A percentile compares a stretch with the other conserved stretches of the same genome.
phyloP scores from a whole-genome alignment of 1,139 yeast species.

The Pichia terricola region DNA sequence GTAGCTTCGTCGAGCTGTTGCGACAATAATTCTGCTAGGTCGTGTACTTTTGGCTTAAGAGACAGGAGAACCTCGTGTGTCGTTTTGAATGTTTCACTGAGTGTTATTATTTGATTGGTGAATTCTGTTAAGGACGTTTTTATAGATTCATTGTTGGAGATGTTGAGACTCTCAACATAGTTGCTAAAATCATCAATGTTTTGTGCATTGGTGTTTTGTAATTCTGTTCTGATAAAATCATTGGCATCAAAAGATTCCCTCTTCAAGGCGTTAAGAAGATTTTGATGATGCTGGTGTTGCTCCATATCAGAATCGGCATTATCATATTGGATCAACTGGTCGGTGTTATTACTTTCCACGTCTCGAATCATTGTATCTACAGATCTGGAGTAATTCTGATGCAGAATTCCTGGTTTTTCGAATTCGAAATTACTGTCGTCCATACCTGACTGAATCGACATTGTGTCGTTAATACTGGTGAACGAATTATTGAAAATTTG shows the following conservation, averaged over 20 bases:
- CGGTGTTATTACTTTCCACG: too few relatives aligned
- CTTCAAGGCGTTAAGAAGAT: slow-evolving; percentile 3
- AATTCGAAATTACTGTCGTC: too few relatives aligned
- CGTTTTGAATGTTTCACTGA: slow-evolving; percentile 53
- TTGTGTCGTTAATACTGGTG: slow-evolving; percentile 1
- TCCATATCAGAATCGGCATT: too few relatives aligned
- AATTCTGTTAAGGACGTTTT: slow-evolving; percentile 60
- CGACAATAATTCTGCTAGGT: slow-evolving; percentile 50
- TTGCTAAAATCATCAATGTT: slow-evolving; percentile 10
- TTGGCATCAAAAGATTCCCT: slow-evolving; percentile 3
- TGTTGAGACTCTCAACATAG: slow-evolving; percentile 4
- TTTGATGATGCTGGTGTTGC: too few relatives aligned
- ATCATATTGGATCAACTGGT: too few relatives aligned
- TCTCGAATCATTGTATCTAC: too few relatives aligned
- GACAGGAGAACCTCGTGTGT: slow-evolving; percentile 58
- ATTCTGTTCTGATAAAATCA: slow-evolving; percentile 3
- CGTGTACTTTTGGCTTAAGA: slow-evolving; percentile 52
- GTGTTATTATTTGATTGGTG: slow-evolving; percentile 60
- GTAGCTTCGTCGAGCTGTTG: slow-evolving; percentile 51
- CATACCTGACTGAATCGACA: slow-evolving; percentile 1
- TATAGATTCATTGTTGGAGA: slow-evolving; percentile 46
- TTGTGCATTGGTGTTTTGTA: slow-evolving; percentile 11
- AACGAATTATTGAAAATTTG: slow-evolving; percentile 5
- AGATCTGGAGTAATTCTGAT: too few relatives aligned
- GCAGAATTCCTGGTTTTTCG: too few relatives aligned